phyloP scores from a whole-genome alignment of 768 basidiomycete species.

The Lactifluus echinatus region DNA sequence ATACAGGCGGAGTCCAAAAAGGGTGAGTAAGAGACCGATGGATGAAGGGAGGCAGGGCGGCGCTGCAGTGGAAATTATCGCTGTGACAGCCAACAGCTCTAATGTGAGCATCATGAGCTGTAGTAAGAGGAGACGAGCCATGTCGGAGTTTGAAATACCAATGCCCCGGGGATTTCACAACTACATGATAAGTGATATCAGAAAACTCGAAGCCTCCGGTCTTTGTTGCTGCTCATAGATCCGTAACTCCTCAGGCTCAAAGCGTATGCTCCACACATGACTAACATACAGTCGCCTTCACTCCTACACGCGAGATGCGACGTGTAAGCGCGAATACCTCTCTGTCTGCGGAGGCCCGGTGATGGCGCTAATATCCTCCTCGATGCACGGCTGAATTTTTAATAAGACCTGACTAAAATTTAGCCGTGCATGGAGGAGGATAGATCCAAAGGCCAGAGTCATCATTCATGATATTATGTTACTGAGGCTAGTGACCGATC shows the following conservation, averaged over 20 bases:
- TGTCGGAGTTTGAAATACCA: not conserved
- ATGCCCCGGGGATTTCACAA: not conserved
- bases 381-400: no score
- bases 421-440: not conserved
- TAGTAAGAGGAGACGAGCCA: no score
- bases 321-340: not conserved
- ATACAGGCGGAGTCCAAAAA: not conserved
- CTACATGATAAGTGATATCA: not conserved
- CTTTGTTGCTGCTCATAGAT: not conserved
- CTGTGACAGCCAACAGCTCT: no score
- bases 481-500: not conserved
- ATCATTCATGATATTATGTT: not conserved
- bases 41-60: not conserved
- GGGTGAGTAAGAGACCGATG: not conserved
- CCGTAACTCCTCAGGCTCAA: not conserved
- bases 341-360: no score
- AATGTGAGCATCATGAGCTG: no score
- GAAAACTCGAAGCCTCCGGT: not conserved
- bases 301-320: not conserved
- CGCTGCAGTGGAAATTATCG: not conserved
- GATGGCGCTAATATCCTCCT: no score
- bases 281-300: slow-evolving; percentile 1
- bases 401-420: no score
- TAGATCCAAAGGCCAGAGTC: not conserved
- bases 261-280: slow-evolving; percentile 2